Conservation (phyloP, 352 stramenopile genomes). For the Globisporangium yorkense region DNA sequence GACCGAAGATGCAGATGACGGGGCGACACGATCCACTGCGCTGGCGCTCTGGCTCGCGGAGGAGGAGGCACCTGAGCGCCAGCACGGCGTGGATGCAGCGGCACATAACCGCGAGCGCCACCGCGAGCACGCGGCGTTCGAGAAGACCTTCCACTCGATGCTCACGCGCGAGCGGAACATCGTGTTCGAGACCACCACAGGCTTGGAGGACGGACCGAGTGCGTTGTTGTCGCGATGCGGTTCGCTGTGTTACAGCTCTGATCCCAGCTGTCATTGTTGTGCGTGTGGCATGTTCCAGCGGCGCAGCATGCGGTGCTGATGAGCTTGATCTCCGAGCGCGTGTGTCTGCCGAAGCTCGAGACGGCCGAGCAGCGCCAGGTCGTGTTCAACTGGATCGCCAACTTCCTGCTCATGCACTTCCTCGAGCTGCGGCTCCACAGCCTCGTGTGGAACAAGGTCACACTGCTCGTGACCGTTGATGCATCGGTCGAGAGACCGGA, state of each 20-base stretch:
- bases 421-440: conserved; percentile 74
- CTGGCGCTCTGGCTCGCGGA: conserved; percentile 51
- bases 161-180: conserved; percentile 73
- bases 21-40: conserved; percentile 22
- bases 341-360: conserved; percentile 55
- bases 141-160: conserved; percentile 53
- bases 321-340: conserved; percentile 45
- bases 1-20: conserved; percentile 3
- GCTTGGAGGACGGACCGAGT: conserved; percentile 65
- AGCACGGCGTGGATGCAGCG: conserved; percentile 28
- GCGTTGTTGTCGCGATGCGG: conserved; percentile 12
- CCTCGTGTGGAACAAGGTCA: conserved; percentile 83
- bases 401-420: conserved; percentile 76
- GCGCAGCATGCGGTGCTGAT: conserved; percentile 59
- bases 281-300: conserved; percentile 7
- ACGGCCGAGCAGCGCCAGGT: conserved; percentile 43
- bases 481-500: conserved; percentile 24
- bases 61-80: conserved; percentile 24
- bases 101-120: conserved; percentile 39
- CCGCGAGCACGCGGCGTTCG: conserved; percentile 43
- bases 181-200: conserved; percentile 62
- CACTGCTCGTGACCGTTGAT: conserved; percentile 58
- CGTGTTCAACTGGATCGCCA: conserved; percentile 75
- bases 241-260: too few relatives aligned
- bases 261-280: too few relatives aligned